phyloP scores from a whole-genome alignment of 768 basidiomycete species.

The Chlorophyllum brunneum region DNA sequence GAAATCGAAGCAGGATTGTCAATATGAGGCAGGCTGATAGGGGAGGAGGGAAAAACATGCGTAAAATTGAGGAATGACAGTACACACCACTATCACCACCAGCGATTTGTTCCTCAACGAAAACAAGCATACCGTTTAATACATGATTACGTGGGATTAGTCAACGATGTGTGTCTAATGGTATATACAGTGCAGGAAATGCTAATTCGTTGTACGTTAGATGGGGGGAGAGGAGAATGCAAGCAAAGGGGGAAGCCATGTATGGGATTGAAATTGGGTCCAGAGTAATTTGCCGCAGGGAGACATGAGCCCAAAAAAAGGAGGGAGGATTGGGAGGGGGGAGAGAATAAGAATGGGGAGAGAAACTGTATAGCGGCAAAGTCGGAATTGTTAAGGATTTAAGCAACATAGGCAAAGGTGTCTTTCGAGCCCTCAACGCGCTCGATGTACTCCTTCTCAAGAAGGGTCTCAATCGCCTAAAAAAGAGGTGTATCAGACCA shows the following conservation, averaged over 20 bases:
- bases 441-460: conserved; percentile 98
- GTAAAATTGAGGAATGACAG: neutral
- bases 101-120: neutral
- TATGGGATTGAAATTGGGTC: neutral
- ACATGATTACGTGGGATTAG: conserved; percentile 14
- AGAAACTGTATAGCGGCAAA: neutral
- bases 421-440: conserved; percentile 89
- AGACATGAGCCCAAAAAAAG: conserved; percentile 2
- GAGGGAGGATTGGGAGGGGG: neutral
- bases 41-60: neutral
- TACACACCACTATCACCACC: neutral
- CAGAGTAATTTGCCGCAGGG: neutral
- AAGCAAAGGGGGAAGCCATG: neutral
- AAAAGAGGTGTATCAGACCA: conserved; percentile 16
- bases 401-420: conserved; percentile 78
- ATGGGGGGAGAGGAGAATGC: conserved; percentile 1
- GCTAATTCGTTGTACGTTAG: conserved; percentile 9
- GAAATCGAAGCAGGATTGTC: conserved; percentile 72
- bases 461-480: conserved; percentile 83
- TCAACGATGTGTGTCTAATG: conserved; percentile 12
- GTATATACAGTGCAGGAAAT: conserved; percentile 12
- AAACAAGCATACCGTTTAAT: neutral
- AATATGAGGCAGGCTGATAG: conserved; percentile 26
- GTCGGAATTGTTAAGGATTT: conserved; percentile 20
- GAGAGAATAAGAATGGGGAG: neutral